Percentiles rank a stretch among this genome's conserved stretches.
Conservation (phyloP, 306 rosid genomes). For the Sicyos edulis region DNA sequence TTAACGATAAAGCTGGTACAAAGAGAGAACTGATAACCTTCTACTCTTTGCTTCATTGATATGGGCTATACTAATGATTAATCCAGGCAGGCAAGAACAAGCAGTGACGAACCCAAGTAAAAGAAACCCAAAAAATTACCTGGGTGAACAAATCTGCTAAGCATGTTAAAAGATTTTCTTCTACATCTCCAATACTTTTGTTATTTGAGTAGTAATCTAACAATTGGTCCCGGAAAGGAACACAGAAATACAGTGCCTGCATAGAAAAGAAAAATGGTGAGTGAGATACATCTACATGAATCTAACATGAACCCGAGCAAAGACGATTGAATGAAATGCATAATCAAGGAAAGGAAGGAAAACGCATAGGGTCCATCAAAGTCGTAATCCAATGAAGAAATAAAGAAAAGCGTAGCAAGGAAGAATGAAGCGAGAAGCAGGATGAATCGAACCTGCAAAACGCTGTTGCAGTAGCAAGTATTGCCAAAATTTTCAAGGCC, state of each 20-base stretch:
- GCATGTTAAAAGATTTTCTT: slow-evolving; percentile 97
- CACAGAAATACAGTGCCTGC: slow-evolving; percentile 98
- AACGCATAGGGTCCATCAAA: not conserved
- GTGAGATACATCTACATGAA: not conserved
- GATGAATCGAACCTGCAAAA: slow-evolving; percentile 53
- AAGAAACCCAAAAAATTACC: slow-evolving; percentile 36
- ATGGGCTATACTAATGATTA: too few species aligned
- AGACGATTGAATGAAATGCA: slow-evolving; percentile 1
- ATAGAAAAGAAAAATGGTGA: slow-evolving; percentile 21
- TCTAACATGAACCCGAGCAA: not conserved
- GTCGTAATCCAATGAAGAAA: not conserved
- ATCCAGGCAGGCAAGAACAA: not conserved
- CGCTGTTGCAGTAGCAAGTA: slow-evolving; percentile 98
- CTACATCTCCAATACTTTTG: slow-evolving; percentile 61
- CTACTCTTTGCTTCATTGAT: slow-evolving; percentile 2
- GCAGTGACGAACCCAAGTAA: slow-evolving; percentile 6
- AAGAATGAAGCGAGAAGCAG: too few species aligned
- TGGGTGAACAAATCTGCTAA: slow-evolving; percentile 92
- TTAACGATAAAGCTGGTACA: not conserved
- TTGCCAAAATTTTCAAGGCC: slow-evolving; percentile 98
- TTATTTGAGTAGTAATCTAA: slow-evolving; percentile 73
- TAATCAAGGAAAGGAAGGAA: not conserved
- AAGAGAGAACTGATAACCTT: not conserved
- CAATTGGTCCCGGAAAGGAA: slow-evolving; percentile 94
- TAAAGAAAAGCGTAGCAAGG: too few species aligned